phyloP scores from a whole-genome alignment of 495 filamentous ascomycete species.

The Penicillium canariense region DNA sequence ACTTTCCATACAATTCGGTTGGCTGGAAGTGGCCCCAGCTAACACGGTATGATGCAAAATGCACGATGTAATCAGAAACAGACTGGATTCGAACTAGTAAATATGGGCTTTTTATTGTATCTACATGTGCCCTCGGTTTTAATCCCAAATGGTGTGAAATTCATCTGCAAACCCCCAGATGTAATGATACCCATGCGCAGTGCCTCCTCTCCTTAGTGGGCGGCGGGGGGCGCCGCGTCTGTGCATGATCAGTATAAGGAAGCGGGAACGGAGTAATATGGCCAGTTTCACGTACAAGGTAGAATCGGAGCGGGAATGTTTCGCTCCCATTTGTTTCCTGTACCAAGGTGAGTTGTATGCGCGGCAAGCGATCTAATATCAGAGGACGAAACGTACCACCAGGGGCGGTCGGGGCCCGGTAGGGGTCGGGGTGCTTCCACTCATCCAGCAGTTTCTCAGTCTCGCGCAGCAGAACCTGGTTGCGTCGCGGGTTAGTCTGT shows the following conservation, averaged over 20 bases:
- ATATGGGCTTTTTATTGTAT: background rate
- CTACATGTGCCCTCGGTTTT: background rate
- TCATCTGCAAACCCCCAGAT: slow-evolving; percentile 2
- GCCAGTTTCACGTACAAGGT: slow-evolving; percentile 61
- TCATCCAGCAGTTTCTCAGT: slow-evolving; percentile 83
- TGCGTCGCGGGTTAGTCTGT: background rate
- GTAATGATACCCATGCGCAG: background rate
- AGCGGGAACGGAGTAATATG: background rate
- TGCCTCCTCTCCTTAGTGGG: slow-evolving; percentile 15
- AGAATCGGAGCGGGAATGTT: slow-evolving; percentile 79
- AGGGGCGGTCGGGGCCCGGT: slow-evolving; percentile 80
- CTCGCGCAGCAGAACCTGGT: slow-evolving; percentile 74
- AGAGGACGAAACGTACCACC: slow-evolving; percentile 66
- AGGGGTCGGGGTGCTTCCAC: slow-evolving; percentile 98
- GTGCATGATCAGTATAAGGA: slow-evolving; percentile 7
- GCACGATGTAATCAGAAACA: background rate
- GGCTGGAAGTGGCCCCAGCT: too few relatives aligned
- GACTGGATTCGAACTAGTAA: background rate
- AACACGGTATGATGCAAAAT: too few relatives aligned
- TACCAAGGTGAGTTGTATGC: slow-evolving; percentile 20
- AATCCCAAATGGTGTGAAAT: background rate
- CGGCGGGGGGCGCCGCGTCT: slow-evolving; percentile 21
- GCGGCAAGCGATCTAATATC: background rate
- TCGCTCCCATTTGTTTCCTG: slow-evolving; percentile 94
- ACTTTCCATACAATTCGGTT: background rate